Evolutionary conservation across 2,329 filamentous ascomycete species (phyloP), one percentile per base, ranked within the genome.

Genomic region (Blastomyces parvus): DNA sequence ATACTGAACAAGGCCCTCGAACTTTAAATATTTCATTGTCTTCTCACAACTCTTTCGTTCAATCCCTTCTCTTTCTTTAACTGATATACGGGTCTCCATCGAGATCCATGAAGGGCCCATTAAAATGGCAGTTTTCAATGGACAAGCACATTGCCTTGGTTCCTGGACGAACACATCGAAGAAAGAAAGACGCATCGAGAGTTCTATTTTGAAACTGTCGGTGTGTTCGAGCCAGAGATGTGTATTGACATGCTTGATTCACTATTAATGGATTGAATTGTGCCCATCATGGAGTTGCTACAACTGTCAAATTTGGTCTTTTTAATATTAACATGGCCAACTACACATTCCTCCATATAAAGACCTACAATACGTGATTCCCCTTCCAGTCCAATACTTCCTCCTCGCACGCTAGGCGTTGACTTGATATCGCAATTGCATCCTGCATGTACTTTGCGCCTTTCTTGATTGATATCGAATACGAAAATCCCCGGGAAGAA

Each of bases 81-180:
- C 8, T 17, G 14, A n/a, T 27, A 40, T 42, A 42, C 2, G 55
- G 13, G 13, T 9, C 36, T 42, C 55, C 11, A 58, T 42, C 5
- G 25, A 25, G 11, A 38, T 57, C n/a, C 13, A 57, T 27, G 19
- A 25, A 40, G 19, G 17, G 25, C 11, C 36, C 36, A 4, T 40
- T 40, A 25, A 25, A 25, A 55, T 36, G 19, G 27, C 3, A 55
- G 27, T 19, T 8, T 9, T 36, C 27, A 38, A 57, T 22, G 13
- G 9, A 57, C 36, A 25, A 42, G 2, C n/a, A 3, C 5, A 17
- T 11, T 13, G 17, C 55, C 33, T 42, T 38, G 14, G 55, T 42
- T 57, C 40, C 48, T 46, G 14, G 19, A 48, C 57, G 42, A 59
- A 59, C 25, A n/a, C 42, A 48, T 59, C 27, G 57, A 59, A 46